Base-by-base conservation (phyloP, 1,284 basidiomycete genomes). In the Mixia osmundae region DNA sequence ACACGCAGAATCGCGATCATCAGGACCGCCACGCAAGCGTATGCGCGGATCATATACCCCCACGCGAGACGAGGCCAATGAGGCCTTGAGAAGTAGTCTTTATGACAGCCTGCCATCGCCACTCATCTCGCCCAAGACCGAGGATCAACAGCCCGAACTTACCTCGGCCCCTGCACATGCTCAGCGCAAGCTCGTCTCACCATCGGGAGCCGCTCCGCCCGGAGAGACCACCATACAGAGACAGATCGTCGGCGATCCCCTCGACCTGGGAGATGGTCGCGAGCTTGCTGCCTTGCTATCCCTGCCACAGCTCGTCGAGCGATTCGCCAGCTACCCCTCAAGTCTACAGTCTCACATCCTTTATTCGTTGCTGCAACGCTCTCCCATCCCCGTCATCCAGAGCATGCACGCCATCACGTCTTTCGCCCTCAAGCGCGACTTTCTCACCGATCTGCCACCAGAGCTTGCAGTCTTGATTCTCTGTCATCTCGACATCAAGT, bases 401-500 rank as follows among this genome's bases (percentile, higher is more conserved):
- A 75, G 72, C 4, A 57, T 83, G 11, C 75, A 83, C 52, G 72
- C 73, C 30, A 71, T 85, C 42, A 62, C 85, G 45, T 72, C 73
- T 1, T 77, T 78, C 21, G 78, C 76, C 5, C 62, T 85, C 19
- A 76, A 77, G 15, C 72, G 79, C 47, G 80, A 85, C 56, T 85
- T 83, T 53, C 63, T 85, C 44, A 76, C 72, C 2, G 66, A 80
- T 29, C 65, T 85, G 5, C 80, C 80, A 6, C 71, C 76, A 15
- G 79, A 85, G 48, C 68, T 85, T 31, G 72, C 77, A 33, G 75
- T 76, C 0, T 70, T 75, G 41, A 64, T 85, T 41, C 65, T 85
- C 40, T 71, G 70, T 46, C 77, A 66, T 51, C 67, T 85, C 16
- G 69, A 76, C 3, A 76, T 72, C 47, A 63, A 69, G 5, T 69